Base-by-base conservation (phyloP, 805 yeast species). In the Saturnispora halmiae region DNA sequence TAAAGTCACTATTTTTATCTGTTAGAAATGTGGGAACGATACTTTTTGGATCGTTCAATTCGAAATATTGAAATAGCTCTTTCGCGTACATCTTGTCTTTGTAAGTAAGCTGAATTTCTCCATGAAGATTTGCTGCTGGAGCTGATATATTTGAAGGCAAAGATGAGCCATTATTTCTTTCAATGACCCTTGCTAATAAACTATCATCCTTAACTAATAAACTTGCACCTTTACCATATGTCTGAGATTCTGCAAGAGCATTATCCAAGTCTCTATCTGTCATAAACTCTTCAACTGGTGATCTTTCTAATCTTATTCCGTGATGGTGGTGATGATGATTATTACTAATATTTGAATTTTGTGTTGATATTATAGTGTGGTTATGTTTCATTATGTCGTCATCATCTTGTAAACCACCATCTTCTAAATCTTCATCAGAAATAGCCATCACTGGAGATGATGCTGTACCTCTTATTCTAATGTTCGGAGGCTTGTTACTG, bases 1-100 rank as follows among this genome's bases (percentile, higher is more conserved):
- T 75, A 51, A 82, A 79, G 40, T 73, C 80, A 19, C 31, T 24
- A 2, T 82, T 78, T 1, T 85, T 80, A 48, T 75, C 69, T 29
- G 71, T 63, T 13, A 84, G 63, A 52, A 82, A 77, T 19, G 71
- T 75, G 0, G 94, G 94, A 22, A 53, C 29, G 47, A 52, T 38
- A 10, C 42, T 45, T 31, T 46, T 46, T 21, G 53, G 35, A 27
- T 70, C 80, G 2, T 79, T 69, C 7, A 73, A 63, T 60, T 75
- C 65, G 54, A 73, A 77, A 57, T 65, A 75, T 48, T 70, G 77
- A 39, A 72, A 60, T 35, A 75, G 60, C 43, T 67, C 63, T 38
- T 67, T 66, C 4, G 72, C 64, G 48, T 67, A 72, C 10, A 25
- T 29, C 10, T 44, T 28, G 16, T 20, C 29, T 13, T 18, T 38